Evolutionary conservation across 2,329 filamentous ascomycete species (phyloP).

Genomic region (Neurospora sp.): DNA sequence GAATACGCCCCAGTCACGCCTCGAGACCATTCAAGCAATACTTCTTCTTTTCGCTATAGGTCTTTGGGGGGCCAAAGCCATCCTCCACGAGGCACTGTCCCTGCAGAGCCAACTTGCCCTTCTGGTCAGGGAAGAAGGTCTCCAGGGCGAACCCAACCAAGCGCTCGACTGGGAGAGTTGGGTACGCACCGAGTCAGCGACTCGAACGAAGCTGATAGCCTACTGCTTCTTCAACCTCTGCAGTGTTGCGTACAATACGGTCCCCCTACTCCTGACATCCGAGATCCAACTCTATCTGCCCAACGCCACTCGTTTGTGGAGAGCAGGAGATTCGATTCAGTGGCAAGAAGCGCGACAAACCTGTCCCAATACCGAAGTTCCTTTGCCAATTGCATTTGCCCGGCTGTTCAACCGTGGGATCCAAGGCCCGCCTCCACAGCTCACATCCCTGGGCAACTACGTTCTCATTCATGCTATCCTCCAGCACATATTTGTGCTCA

Average conservation of each 20-base stretch:
- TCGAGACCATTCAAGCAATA: conserved; percentile 57
- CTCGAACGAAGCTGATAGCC: conserved; percentile 48
- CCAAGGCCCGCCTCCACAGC: conserved; percentile 36
- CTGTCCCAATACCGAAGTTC: conserved; percentile 39
- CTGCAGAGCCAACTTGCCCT: conserved; percentile 49
- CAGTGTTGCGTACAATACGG: conserved; percentile 52
- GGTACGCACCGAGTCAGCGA: conserved; percentile 46
- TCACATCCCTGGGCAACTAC: conserved; percentile 57
- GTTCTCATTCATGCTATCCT: conserved; percentile 62
- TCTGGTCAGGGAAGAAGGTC: conserved; percentile 47
- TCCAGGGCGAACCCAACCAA: conserved; percentile 38
- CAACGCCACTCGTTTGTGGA: conserved; percentile 45
- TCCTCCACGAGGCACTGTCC: conserved; percentile 48
- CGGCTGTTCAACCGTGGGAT: conserved; percentile 42
- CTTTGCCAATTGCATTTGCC: conserved; percentile 46
- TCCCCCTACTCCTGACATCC: conserved; percentile 46
- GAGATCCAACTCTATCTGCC: conserved; percentile 48
- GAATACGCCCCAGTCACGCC: conserved; percentile 47
- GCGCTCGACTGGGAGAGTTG: conserved; percentile 48
- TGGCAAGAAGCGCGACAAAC: conserved; percentile 49
- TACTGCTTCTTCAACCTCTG: conserved; percentile 55
- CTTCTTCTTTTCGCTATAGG: conserved; percentile 50
- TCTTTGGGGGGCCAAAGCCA: conserved; percentile 50
- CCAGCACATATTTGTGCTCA: conserved; percentile 61
- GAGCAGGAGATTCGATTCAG: conserved; percentile 46